phyloP scores from a whole-genome alignment of 176 grass and related monocot genomes.

The Tillandsia leiboldiana region DNA sequence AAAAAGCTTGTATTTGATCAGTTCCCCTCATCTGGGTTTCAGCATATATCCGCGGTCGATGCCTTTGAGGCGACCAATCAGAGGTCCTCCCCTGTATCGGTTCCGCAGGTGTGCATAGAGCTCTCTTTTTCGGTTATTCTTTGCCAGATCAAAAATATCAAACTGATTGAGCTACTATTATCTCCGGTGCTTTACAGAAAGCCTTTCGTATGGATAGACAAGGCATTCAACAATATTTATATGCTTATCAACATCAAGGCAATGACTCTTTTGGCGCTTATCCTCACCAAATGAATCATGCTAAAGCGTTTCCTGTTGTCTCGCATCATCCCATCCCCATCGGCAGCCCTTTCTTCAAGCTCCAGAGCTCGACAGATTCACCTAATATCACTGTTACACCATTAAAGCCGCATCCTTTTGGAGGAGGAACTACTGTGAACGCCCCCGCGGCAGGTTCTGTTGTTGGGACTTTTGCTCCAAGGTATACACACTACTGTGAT shows the following conservation, averaged over 20 bases:
- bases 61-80: slow-evolving; percentile 24
- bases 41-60: slow-evolving; percentile 10
- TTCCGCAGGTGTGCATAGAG: slow-evolving; percentile 32
- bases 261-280: slow-evolving; percentile 21
- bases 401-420: slow-evolving; percentile 35
- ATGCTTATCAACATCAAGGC: slow-evolving; percentile 17
- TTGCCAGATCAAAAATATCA: background rate
- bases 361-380: slow-evolving; percentile 34
- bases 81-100: slow-evolving; percentile 15
- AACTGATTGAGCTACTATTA: background rate
- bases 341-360: slow-evolving; percentile 41
- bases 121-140: background rate
- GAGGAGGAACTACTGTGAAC: slow-evolving; percentile 18
- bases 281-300: slow-evolving; percentile 26
- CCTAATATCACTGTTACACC: slow-evolving; percentile 20
- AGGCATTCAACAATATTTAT: slow-evolving; percentile 20
- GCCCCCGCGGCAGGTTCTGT: slow-evolving; percentile 16
- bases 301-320: slow-evolving; percentile 32
- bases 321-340: slow-evolving; percentile 34
- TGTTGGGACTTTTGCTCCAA: slow-evolving; percentile 32
- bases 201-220: slow-evolving; percentile 22
- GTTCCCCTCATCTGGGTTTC: slow-evolving; percentile 42
- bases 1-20: slow-evolving; percentile 27
- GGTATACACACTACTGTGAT: slow-evolving; percentile 22
- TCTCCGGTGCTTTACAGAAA: slow-evolving; percentile 24